These are phyloP conservation scores for Ilyonectria robusta DNA, from an alignment of 2,329 filamentous ascomycete genomes.

Conservation along the genomic window DNA sequence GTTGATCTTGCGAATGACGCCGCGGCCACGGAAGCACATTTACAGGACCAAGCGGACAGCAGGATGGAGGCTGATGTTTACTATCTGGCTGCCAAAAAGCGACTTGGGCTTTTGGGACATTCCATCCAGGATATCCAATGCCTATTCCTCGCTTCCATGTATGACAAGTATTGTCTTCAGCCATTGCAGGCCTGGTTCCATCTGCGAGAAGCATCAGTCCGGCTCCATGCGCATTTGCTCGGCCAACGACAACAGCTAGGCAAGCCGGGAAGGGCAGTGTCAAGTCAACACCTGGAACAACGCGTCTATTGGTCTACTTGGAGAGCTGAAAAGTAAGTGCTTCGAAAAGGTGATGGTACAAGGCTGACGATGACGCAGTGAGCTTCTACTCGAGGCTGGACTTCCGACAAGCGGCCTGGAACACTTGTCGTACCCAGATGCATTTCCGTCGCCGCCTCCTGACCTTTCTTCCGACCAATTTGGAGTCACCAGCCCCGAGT, in stretches of 20 bases:
- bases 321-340: conserved; percentile 30
- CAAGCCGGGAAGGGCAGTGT: neutral
- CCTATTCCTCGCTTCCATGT: conserved; percentile 27
- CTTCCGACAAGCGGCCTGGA: conserved; percentile 27
- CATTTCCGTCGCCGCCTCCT: conserved; percentile 23
- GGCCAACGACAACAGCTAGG: conserved; percentile 20
- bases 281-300: conserved; percentile 25
- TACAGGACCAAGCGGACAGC: conserved; percentile 15
- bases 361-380: conserved; percentile 6
- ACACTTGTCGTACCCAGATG: conserved; percentile 22
- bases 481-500: neutral
- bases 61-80: conserved; percentile 15
- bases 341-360: neutral
- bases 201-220: conserved; percentile 26
- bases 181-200: conserved; percentile 29
- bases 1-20: neutral
- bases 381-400: conserved; percentile 22
- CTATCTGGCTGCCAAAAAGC: conserved; percentile 28
- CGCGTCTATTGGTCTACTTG: conserved; percentile 30
- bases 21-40: neutral
- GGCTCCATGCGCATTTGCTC: conserved; percentile 21
- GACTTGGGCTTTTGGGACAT: conserved; percentile 25
- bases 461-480: conserved; percentile 7
- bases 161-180: conserved; percentile 29
- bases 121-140: conserved; percentile 31